A percentile compares a stretch with the other conserved stretches of the same genome.
Conservation (phyloP, 306 rosid genomes). For the Sphenostylis stenocarpa region DNA sequence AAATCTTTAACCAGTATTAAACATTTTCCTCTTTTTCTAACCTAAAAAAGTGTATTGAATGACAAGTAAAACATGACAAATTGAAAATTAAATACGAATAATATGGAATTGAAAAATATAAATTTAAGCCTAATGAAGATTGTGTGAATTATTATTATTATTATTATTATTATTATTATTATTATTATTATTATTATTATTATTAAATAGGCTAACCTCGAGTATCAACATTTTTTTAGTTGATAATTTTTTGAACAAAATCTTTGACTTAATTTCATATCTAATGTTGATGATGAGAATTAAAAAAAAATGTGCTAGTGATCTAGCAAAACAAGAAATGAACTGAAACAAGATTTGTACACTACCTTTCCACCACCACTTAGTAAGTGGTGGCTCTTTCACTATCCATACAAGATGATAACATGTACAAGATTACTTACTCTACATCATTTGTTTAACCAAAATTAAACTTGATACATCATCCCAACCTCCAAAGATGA, state of each 20-base stretch:
- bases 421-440: conserved; percentile 46
- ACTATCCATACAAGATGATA: conserved; percentile 8
- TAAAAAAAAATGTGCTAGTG: not conserved
- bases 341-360: not conserved
- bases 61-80: too few relatives aligned
- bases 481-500: conserved; percentile 90
- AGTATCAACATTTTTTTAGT: not conserved
- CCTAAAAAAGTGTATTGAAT: too few relatives aligned
- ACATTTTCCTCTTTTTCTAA: too few relatives aligned
- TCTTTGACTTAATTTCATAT: not conserved
- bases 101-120: too few relatives aligned
- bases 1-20: too few relatives aligned
- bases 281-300: not conserved
- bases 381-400: not conserved
- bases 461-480: conserved; percentile 69
- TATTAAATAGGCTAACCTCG: not conserved
- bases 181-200: too few relatives aligned
- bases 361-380: not conserved
- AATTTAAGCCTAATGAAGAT: too few relatives aligned
- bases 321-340: not conserved
- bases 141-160: too few relatives aligned
- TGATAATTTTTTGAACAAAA: not conserved
- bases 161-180: too few relatives aligned
- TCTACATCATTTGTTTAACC: conserved; percentile 9
- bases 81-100: too few relatives aligned